A percentile compares a stretch with the other conserved stretches of the same genome.
Evolutionary conservation across 1,139 yeast genomes (phyloP).

Genomic region (Saccharomycopsis hybrid): DNA sequence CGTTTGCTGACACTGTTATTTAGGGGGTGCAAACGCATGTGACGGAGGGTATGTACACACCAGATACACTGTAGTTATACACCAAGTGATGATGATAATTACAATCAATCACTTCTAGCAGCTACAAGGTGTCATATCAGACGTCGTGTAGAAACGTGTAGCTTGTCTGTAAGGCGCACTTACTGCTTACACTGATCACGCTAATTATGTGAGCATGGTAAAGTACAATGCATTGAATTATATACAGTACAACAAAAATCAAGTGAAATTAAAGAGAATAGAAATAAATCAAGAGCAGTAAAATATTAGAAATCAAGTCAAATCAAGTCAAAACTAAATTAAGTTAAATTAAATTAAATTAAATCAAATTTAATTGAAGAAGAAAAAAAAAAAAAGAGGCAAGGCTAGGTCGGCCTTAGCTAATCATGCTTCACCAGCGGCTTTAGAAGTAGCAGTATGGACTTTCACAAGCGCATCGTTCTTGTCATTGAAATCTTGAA

Average conservation of each 20-base stretch:
- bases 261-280: background rate
- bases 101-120: background rate
- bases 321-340: too few relatives aligned
- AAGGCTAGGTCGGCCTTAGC: background rate
- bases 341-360: background rate
- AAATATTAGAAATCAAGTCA: too few relatives aligned
- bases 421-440: background rate
- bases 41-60: background rate
- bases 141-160: background rate
- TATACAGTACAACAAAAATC: background rate
- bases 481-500: constrained; percentile 2
- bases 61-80: background rate
- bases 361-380: background rate
- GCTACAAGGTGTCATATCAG: background rate
- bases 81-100: background rate
- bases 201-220: background rate
- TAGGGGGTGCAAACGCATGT: background rate
- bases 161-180: background rate
- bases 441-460: background rate
- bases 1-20: too few relatives aligned
- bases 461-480: background rate
- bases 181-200: background rate
- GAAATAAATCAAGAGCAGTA: background rate
- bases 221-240: background rate
- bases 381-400: background rate